These are phyloP conservation scores for Clarkia xantiana DNA, from an alignment of 345 rosid genomes.

Conservation along the genomic window DNA sequence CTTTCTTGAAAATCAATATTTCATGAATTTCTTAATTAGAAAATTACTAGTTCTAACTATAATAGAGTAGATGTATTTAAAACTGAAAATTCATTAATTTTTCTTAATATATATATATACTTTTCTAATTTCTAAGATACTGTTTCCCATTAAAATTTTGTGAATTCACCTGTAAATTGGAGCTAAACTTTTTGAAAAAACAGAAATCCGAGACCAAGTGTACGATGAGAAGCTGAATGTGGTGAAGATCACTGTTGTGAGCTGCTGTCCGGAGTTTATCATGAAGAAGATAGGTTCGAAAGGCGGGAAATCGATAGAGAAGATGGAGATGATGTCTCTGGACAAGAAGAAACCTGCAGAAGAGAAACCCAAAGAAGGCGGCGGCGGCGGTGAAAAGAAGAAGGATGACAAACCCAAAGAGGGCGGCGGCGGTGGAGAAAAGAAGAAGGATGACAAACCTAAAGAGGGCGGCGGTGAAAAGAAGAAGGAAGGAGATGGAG, in stretches of 20 bases:
- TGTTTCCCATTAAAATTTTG: too few relatives aligned
- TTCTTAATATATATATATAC: too few relatives aligned
- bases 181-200: background rate
- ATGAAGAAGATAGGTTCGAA: slow-evolving; percentile 13
- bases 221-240: slow-evolving; percentile 19
- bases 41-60: too few relatives aligned
- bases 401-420: slow-evolving; percentile 2
- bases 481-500: background rate
- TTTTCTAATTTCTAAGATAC: too few relatives aligned
- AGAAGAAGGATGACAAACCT: slow-evolving; percentile 6
- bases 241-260: slow-evolving; percentile 16
- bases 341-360: slow-evolving; percentile 6
- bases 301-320: slow-evolving; percentile 17
- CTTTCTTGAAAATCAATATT: too few relatives aligned
- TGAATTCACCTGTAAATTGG: too few relatives aligned
- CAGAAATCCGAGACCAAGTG: slow-evolving; percentile 12
- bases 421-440: background rate
- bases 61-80: too few relatives aligned
- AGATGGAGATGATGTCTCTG: slow-evolving; percentile 9
- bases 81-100: too few relatives aligned
- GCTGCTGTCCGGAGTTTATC: slow-evolving; percentile 24
- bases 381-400: slow-evolving; percentile 2
- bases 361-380: slow-evolving; percentile 2
- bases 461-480: background rate
- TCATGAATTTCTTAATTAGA: too few relatives aligned